Percentiles rank a stretch among this genome's conserved stretches.
phyloP scores from a whole-genome alignment of 805 yeast genomes.

The Candida nanaspora region DNA sequence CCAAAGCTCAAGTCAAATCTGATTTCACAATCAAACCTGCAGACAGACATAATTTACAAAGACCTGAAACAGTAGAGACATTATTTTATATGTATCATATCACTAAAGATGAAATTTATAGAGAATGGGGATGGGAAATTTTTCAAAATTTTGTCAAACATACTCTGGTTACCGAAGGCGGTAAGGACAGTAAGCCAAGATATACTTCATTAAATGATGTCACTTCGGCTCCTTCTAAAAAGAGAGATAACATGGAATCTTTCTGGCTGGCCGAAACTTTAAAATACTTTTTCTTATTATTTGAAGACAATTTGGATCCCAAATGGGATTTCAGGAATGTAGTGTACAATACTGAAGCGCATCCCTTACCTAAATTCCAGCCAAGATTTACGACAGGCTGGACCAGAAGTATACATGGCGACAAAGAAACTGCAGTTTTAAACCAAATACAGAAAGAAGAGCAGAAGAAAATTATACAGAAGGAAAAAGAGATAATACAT shows the following conservation, averaged over 20 bases:
- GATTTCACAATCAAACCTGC: conserved; percentile 65
- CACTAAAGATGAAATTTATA: conserved; percentile 72
- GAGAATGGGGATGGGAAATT: conserved; percentile 87
- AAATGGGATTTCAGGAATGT: conserved; percentile 59
- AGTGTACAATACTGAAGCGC: conserved; percentile 91
- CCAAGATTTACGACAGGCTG: conserved; percentile 56
- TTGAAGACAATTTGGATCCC: conserved; percentile 55
- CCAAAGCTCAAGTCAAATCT: conserved; percentile 30
- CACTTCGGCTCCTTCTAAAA: conserved; percentile 43
- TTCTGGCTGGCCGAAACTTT: conserved; percentile 94
- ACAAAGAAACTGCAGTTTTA: not conserved
- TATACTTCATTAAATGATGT: conserved; percentile 68
- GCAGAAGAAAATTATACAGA: not conserved
- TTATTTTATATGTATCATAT: conserved; percentile 72
- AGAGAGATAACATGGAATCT: conserved; percentile 75
- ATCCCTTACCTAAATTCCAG: conserved; percentile 73
- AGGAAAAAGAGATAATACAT: not conserved
- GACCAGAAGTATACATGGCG: conserved; percentile 27
- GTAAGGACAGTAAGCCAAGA: conserved; percentile 34
- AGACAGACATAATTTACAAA: conserved; percentile 80
- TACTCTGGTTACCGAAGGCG: conserved; percentile 42
- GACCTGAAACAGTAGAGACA: conserved; percentile 93
- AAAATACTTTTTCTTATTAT: conserved; percentile 74
- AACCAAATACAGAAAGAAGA: not conserved
- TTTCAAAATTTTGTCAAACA: conserved; percentile 62